Base-by-base conservation (phyloP, 2,329 filamentous ascomycete species). In the Arthrocladium fulminans region DNA sequence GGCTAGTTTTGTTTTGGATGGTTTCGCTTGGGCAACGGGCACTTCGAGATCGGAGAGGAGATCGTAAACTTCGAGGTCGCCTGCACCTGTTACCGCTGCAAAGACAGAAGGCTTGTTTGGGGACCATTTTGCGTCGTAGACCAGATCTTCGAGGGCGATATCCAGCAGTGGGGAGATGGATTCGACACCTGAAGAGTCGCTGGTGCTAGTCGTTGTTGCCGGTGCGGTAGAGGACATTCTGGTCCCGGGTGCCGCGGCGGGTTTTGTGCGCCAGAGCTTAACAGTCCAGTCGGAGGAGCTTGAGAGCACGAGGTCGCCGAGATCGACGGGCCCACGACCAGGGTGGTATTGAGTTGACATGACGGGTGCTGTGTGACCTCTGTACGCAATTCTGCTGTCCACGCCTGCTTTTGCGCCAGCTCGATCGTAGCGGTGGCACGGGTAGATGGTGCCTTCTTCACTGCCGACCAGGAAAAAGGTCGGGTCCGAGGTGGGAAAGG, bases 261-360 rank as follows among this genome's bases (percentile, higher is more conserved):
- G 67, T 37, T 88, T 84, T 12, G 94, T 85, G 66, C 92, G 92
- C 92, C 92, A 98, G 13, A 98, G 73, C 69, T 94, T 96, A 58
- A 96, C 88, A 58, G 84, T 94, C 92, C 92, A 98, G 70, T 98
- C 92, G 6, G 98, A 75, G 37, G 86, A 90, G 3, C 87, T 86
- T n/a, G 84, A 89, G 43, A 98, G 78, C 51, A 97, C 87, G 4
- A 98, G 73, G 61, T 98, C 94, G 23, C 90, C 89, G 4, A 98
- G 80, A 67, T 98, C 94, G 45, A 98, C 83, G 2, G 89, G 88
- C 1, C 92, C 94, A 46, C 86, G 81, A 3, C 88, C 84, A 1
- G 92, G 92, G 63, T 98, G 92, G 71, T 97, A 98, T 64, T 92
- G 85, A 10, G 96, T 83, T 4, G 86, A 92, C 83, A 96, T 95